These are phyloP conservation scores for Sanghuangporus baumii DNA, from an alignment of 1,284 basidiomycete genomes.

Conservation along the genomic window DNA sequence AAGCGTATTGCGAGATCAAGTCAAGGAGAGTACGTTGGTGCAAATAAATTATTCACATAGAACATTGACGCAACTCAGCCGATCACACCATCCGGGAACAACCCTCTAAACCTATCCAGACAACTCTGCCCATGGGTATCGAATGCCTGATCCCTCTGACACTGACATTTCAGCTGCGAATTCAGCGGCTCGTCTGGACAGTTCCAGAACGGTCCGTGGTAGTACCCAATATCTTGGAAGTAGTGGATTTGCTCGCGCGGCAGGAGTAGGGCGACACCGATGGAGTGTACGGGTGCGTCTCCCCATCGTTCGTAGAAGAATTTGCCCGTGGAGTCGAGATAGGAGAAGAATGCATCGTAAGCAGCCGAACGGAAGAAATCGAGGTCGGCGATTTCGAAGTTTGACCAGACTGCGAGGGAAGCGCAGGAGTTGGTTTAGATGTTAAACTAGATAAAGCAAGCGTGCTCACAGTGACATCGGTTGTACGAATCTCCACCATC, in stretches of 20 bases:
- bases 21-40: too few relatives aligned
- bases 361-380: slow-evolving; percentile 55
- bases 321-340: slow-evolving; percentile 65
- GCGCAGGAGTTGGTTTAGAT: not conserved
- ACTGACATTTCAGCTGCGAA: slow-evolving; percentile 41
- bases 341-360: slow-evolving; percentile 69
- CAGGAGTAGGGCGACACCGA: slow-evolving; percentile 62
- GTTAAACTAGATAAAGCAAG: slow-evolving; percentile 1
- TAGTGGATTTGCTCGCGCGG: slow-evolving; percentile 61
- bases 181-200: slow-evolving; percentile 45
- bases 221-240: slow-evolving; percentile 59
- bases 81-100: slow-evolving; percentile 4
- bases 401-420: slow-evolving; percentile 55
- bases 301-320: slow-evolving; percentile 82
- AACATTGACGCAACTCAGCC: not conserved
- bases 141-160: slow-evolving; percentile 40
- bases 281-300: slow-evolving; percentile 77
- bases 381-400: slow-evolving; percentile 73
- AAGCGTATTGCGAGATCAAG: too few relatives aligned
- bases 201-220: slow-evolving; percentile 45
- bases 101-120: not conserved
- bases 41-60: too few relatives aligned
- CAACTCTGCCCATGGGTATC: slow-evolving; percentile 31
- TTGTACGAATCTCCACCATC: slow-evolving; percentile 63
- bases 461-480: slow-evolving; percentile 61